phyloP scores from a whole-genome alignment of 2,329 filamentous ascomycete species.

The Chaetoscypha palmicola region DNA sequence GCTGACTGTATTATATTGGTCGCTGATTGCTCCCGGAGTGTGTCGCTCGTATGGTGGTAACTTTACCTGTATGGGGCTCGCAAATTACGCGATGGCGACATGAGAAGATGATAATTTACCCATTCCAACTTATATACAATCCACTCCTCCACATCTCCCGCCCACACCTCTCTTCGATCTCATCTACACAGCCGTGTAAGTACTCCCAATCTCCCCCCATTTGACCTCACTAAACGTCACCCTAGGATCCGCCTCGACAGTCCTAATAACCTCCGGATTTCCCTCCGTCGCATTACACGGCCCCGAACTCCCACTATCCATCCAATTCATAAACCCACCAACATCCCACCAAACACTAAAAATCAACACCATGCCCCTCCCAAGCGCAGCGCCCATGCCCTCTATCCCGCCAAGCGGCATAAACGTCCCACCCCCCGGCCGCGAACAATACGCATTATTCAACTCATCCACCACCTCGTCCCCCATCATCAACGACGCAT shows the following conservation, averaged over 20 bases:
- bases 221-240: constrained; percentile 51
- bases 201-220: constrained; percentile 55
- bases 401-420: constrained; percentile 46
- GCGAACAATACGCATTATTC: constrained; percentile 51
- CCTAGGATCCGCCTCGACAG: constrained; percentile 40
- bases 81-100: no score
- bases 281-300: constrained; percentile 50
- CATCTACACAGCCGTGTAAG: constrained; percentile 16
- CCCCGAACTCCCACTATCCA: constrained; percentile 43
- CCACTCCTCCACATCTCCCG: no score
- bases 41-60: no score
- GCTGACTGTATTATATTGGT: no score
- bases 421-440: constrained; percentile 43
- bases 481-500: constrained; percentile 38
- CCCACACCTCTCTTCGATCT: neutral
- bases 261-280: constrained; percentile 40
- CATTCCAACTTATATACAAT: no score
- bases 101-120: no score
- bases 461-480: constrained; percentile 43
- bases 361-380: constrained; percentile 44
- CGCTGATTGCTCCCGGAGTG: no score
- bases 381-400: constrained; percentile 48
- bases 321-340: constrained; percentile 48
- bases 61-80: no score
- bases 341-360: constrained; percentile 51